Percentiles rank a stretch among this genome's conserved stretches.
Evolutionary conservation across 495 filamentous ascomycete genomes (phyloP).

Genomic region (Evansstolkia leycettana): DNA sequence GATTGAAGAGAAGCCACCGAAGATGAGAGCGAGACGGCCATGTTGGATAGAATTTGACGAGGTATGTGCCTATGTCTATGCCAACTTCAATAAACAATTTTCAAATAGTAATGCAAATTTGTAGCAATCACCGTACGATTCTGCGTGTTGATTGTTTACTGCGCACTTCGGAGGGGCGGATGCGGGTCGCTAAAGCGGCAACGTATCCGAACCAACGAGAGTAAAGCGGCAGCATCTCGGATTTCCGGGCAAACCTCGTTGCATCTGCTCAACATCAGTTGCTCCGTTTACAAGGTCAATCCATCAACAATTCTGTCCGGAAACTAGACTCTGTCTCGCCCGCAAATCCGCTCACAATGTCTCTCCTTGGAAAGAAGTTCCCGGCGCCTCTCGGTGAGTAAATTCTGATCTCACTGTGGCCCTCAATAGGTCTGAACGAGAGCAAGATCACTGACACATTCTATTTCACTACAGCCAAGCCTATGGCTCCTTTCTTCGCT

Average conservation of each 20-base stretch:
- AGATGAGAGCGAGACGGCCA: slow-evolving; percentile 41
- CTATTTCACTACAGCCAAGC: slow-evolving; percentile 49
- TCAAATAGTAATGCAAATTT: background rate
- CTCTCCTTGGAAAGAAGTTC: slow-evolving; percentile 88
- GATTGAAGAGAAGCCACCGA: slow-evolving; percentile 61
- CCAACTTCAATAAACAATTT: no score
- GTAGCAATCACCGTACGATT: no score
- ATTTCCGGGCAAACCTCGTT: slow-evolving; percentile 30
- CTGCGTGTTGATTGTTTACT: slow-evolving; percentile 25
- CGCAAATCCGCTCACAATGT: slow-evolving; percentile 43
- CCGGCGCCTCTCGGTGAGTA: slow-evolving; percentile 72
- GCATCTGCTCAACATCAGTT: slow-evolving; percentile 11
- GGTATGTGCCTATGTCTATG: no score
- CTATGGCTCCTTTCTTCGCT: slow-evolving; percentile 83
- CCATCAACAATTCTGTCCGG: slow-evolving; percentile 22
- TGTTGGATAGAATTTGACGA: slow-evolving; percentile 9
- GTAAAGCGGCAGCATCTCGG: slow-evolving; percentile 13
- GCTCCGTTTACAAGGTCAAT: slow-evolving; percentile 11
- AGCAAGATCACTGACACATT: background rate
- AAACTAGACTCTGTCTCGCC: slow-evolving; percentile 9
- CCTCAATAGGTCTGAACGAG: background rate
- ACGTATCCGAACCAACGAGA: background rate
- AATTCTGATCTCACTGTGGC: slow-evolving; percentile 8
- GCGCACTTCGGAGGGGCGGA: slow-evolving; percentile 12
- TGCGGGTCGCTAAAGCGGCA: slow-evolving; percentile 12